phyloP scores from a whole-genome alignment of 805 yeast genomes.

The Ogataea paraovalis region DNA sequence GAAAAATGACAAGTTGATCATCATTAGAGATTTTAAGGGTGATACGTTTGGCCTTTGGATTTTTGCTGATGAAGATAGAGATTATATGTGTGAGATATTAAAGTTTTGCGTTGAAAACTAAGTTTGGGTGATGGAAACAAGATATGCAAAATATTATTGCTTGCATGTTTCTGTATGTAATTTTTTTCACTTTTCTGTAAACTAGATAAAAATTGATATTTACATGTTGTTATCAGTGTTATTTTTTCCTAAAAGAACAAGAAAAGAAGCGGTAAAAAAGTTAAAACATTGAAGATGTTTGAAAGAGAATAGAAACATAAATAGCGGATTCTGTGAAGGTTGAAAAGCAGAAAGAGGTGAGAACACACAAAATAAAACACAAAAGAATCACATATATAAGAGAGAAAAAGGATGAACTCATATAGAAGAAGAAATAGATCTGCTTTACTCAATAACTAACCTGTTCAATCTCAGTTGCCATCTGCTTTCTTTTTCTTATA shows the following conservation, averaged over 20 bases:
- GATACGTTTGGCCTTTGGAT: constrained; percentile 79
- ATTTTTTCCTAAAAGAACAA: too few relatives aligned
- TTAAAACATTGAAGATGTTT: too few relatives aligned
- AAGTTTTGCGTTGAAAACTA: constrained; percentile 26
- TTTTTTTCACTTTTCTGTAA: not conserved
- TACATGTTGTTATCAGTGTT: too few relatives aligned
- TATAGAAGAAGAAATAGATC: too few relatives aligned
- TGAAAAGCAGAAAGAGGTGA: too few relatives aligned
- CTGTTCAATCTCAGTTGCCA: not conserved
- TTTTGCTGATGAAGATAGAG: constrained; percentile 64
- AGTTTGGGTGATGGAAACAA: not conserved
- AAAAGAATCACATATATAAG: too few relatives aligned
- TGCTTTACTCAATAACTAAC: too few relatives aligned
- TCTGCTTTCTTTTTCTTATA: constrained; percentile 22
- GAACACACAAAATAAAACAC: too few relatives aligned
- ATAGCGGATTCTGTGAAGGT: too few relatives aligned
- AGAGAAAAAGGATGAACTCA: too few relatives aligned
- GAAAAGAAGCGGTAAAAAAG: too few relatives aligned
- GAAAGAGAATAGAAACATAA: too few relatives aligned
- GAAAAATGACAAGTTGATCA: constrained; percentile 63
- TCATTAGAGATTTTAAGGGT: constrained; percentile 62
- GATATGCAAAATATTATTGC: not conserved
- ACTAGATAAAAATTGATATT: not conserved
- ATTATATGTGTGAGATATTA: constrained; percentile 45
- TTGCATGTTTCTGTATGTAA: not conserved